Evolutionary conservation across 148 eudicot species (phyloP).

Genomic region (Simmondsia chinensis): DNA sequence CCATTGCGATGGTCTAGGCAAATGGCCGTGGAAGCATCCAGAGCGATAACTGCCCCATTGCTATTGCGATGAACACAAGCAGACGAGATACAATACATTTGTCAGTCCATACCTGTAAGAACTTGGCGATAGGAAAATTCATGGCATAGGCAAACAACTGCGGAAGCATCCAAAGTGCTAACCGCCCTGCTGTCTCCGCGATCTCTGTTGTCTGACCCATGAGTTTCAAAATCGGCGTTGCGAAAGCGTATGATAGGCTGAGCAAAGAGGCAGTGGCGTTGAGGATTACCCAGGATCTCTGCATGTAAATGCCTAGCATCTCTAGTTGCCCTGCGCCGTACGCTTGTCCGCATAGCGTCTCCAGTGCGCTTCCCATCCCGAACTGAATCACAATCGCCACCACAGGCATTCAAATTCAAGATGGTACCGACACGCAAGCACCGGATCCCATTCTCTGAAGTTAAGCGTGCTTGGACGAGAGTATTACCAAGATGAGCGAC

Average conservation of each 20-base stretch:
- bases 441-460: too few species aligned
- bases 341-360: conserved; percentile 60
- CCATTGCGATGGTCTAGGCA: too few species aligned
- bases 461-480: too few species aligned
- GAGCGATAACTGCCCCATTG: too few species aligned
- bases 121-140: conserved; percentile 42
- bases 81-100: too few species aligned
- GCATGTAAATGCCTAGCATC: conserved; percentile 47
- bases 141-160: conserved; percentile 55
- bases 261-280: conserved; percentile 11
- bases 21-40: too few species aligned
- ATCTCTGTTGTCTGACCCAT: conserved; percentile 37
- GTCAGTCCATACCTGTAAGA: too few species aligned
- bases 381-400: conserved; percentile 8
- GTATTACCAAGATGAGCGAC: too few species aligned
- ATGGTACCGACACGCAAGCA: background rate
- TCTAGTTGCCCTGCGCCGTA: conserved; percentile 30
- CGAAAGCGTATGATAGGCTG: conserved; percentile 23
- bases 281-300: conserved; percentile 51
- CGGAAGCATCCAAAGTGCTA: conserved; percentile 45
- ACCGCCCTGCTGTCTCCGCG: conserved; percentile 28
- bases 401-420: background rate
- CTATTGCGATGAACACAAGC: too few species aligned
- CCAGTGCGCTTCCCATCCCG: conserved; percentile 53
- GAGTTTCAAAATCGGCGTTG: conserved; percentile 21